phyloP scores from a whole-genome alignment of 2,329 filamentous ascomycete species.

The Botrytis paeoniae region DNA sequence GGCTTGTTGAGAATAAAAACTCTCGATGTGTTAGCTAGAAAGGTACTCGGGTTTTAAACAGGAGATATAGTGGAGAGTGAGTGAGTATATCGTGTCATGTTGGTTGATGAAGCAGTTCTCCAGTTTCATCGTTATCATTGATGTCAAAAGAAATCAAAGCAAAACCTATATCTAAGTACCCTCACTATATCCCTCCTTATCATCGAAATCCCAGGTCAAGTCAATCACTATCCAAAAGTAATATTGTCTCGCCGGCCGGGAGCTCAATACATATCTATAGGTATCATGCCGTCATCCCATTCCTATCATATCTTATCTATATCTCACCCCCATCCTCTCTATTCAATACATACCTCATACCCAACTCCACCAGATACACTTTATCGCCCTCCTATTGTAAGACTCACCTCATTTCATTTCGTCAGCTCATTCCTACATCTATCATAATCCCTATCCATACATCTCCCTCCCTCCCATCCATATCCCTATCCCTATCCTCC shows the following conservation, averaged over 20 bases:
- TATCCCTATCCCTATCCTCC: background rate
- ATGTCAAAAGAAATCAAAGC: background rate
- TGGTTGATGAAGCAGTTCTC: background rate
- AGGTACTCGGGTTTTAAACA: background rate
- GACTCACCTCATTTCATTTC: background rate
- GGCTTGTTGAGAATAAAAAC: rapidly evolving
- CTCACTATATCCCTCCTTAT: no score
- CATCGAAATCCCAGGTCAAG: background rate
- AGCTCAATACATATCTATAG: background rate
- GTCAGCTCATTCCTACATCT: background rate
- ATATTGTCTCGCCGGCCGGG: background rate
- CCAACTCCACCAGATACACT: background rate
- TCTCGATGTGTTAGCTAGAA: background rate
- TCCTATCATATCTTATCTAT: background rate
- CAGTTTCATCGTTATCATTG: background rate
- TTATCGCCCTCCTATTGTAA: background rate
- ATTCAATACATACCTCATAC: background rate
- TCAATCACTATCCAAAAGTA: background rate
- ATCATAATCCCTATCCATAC: background rate
- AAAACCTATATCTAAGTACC: background rate
- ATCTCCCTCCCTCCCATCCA: background rate
- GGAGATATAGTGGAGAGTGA: background rate
- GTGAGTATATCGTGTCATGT: background rate
- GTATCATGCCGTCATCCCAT: background rate
- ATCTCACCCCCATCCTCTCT: background rate